Evolutionary conservation across 331 rosid species (phyloP), one percentile per base, ranked within the genome.

Genomic region (Acacia pycnantha): DNA sequence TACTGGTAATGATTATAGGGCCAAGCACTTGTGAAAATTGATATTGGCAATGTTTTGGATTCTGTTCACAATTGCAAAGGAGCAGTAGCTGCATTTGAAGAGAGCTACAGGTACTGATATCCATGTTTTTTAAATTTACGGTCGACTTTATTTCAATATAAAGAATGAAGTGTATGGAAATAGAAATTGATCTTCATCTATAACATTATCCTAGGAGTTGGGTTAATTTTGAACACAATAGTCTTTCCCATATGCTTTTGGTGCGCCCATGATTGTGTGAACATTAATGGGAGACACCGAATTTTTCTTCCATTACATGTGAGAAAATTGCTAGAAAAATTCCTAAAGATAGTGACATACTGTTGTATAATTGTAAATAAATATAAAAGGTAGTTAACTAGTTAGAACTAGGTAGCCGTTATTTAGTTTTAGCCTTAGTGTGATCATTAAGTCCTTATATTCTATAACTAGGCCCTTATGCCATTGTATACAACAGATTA

Each of bases 31-130:
- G 87, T 89, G 77, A 90, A 93, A 87, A 88, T 85, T 62, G 87
- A 90, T 70, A 90, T 93, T 35, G 99, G 98, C 64, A 85, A 88
- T 82, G 90, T 93, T 84, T 88, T 90, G 86, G 98, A 95, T 87
- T 89, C 89, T 88, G 86, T 83, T 83, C 88, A 87, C 58, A 74
- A 90, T 74, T 92, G 86, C 89, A 67, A 76, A 86, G 92, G 77
- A 77, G 98, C 99, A 61, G 78, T 90, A 27, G 87, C 84, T 58
- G 92, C 99, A 80, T 95, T 66, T 84, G 80, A 88, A 67, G 97
- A 92, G 82, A 88, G 98, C 86, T 86, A 93, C 92, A 88, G 97
- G 99, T 93, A 84, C 77, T 33, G 11, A 37, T 65, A 77, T 79
- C 35, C 65, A 44, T 69, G 40, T 70, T 61, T 56, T 44, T 70